phyloP scores from a whole-genome alignment of 2,329 filamentous ascomycete genomes.

The Beauveria pseudobassiana region DNA sequence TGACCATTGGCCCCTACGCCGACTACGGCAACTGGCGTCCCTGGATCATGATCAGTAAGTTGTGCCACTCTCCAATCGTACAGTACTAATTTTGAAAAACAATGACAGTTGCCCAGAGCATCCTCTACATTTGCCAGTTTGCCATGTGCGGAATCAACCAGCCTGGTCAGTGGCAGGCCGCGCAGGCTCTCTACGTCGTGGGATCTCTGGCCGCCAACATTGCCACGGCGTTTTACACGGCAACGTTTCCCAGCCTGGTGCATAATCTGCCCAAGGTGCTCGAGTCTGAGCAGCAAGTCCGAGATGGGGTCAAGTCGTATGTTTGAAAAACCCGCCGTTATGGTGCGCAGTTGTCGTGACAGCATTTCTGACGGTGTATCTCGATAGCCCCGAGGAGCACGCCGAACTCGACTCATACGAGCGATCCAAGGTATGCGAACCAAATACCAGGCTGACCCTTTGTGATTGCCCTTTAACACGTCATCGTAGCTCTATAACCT shows the following conservation, averaged over 20 bases:
- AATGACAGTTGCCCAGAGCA: conserved; percentile 7
- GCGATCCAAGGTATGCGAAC: conserved; percentile 12
- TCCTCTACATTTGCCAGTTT: conserved; percentile 16
- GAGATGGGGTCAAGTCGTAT: conserved; percentile 12
- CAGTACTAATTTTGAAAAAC: neutral
- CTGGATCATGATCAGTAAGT: conserved; percentile 18
- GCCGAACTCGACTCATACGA: conserved; percentile 16
- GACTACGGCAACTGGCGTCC: conserved; percentile 19
- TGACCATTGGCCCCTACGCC: conserved; percentile 17
- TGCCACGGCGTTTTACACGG: conserved; percentile 16
- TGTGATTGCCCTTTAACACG: neutral
- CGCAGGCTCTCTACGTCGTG: conserved; percentile 15
- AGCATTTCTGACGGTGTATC: neutral
- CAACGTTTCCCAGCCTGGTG: conserved; percentile 15
- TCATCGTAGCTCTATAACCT: conserved; percentile 15
- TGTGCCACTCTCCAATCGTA: too few species aligned
- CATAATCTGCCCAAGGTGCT: conserved; percentile 16
- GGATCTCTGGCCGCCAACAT: conserved; percentile 17
- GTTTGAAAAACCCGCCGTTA: too few species aligned
- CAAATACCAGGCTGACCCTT: neutral
- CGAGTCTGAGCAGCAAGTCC: conserved; percentile 15
- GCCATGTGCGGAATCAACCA: conserved; percentile 16
- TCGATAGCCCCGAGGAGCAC: conserved; percentile 12
- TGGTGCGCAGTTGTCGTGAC: neutral
- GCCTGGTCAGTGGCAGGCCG: conserved; percentile 14